Evolutionary conservation across 805 yeast species (phyloP).

Genomic region (Citeromyces nyonsensis): DNA sequence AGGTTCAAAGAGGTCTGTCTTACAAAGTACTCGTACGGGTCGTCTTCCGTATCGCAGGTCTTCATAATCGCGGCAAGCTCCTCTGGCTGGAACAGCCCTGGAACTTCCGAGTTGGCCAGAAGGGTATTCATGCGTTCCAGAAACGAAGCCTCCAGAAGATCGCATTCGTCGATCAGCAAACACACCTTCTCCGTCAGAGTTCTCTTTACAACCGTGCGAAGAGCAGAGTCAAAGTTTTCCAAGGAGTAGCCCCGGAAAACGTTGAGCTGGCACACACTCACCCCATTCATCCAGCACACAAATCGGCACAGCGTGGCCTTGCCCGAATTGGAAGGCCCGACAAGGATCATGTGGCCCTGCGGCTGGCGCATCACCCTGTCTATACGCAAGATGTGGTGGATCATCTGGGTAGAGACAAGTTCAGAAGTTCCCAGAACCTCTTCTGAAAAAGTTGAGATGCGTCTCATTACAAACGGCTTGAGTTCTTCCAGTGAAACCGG

Average conservation of each 20-base stretch:
- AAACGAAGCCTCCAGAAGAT: constrained; percentile 61
- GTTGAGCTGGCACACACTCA: constrained; percentile 39
- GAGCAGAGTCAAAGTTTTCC: constrained; percentile 48
- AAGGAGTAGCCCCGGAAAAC: constrained; percentile 39
- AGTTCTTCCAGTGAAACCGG: constrained; percentile 36
- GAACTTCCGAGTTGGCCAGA: constrained; percentile 86
- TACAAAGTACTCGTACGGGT: constrained; percentile 62
- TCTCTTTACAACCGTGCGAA: constrained; percentile 36
- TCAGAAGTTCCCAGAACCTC: constrained; percentile 54
- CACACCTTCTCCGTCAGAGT: constrained; percentile 44
- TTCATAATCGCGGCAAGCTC: constrained; percentile 37
- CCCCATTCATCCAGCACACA: constrained; percentile 86
- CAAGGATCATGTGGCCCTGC: constrained; percentile 81
- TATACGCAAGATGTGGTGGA: constrained; percentile 63
- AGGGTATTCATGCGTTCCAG: constrained; percentile 85
- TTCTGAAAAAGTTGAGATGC: constrained; percentile 60
- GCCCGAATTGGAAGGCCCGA: constrained; percentile 77
- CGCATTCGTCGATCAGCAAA: constrained; percentile 69
- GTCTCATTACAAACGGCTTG: constrained; percentile 36
- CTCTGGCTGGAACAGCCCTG: constrained; percentile 75
- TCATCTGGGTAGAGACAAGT: constrained; percentile 49
- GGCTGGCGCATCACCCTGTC: constrained; percentile 73
- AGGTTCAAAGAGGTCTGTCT: constrained; percentile 50
- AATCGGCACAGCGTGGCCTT: constrained; percentile 63
- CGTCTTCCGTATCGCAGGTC: constrained; percentile 53